Conservation (phyloP, 2,329 filamentous ascomycete species). For the Colletotrichum sojae region DNA sequence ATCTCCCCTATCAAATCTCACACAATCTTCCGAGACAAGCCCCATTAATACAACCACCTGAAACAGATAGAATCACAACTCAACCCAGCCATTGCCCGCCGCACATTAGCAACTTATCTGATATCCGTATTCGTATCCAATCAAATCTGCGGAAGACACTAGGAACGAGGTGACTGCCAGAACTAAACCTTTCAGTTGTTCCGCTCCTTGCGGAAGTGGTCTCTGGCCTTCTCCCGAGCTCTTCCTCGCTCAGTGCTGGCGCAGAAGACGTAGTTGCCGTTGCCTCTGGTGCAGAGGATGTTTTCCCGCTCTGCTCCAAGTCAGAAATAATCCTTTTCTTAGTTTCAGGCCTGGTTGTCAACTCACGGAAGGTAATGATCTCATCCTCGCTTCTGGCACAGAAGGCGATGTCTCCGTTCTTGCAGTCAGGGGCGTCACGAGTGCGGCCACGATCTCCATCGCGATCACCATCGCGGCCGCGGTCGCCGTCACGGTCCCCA, state of each 20-base stretch:
- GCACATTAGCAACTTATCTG: too few relatives aligned
- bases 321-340: neutral
- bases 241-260: conserved; percentile 26
- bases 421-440: conserved; percentile 29
- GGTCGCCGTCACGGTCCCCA: conserved; percentile 12
- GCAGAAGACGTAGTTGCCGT: conserved; percentile 36
- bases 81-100: too few relatives aligned
- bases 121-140: neutral
- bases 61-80: too few relatives aligned
- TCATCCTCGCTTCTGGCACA: conserved; percentile 25
- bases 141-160: neutral
- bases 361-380: conserved; percentile 34
- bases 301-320: conserved; percentile 18
- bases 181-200: neutral
- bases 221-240: conserved; percentile 31
- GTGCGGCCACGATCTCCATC: conserved; percentile 18
- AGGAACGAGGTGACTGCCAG: neutral
- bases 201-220: conserved; percentile 22
- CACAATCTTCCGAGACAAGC: too few relatives aligned
- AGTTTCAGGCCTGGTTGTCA: neutral
- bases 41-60: too few relatives aligned
- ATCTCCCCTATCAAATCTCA: too few relatives aligned
- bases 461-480: conserved; percentile 6
- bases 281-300: conserved; percentile 15
- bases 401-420: conserved; percentile 27